Conservation (phyloP, 78 protist species). For the Dictyostelium purpureum region DNA sequence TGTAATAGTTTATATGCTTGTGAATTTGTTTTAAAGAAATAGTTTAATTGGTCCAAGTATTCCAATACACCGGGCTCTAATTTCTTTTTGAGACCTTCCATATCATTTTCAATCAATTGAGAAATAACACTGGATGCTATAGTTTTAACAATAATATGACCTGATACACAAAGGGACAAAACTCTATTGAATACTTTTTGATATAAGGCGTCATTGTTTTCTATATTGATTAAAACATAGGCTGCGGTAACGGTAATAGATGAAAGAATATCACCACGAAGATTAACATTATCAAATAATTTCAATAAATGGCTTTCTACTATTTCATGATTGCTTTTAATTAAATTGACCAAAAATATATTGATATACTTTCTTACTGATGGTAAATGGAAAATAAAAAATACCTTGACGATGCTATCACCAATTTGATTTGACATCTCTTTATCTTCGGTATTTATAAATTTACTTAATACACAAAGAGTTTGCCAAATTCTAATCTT, state of each 20-base stretch:
- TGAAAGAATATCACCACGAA: constrained; percentile 64
- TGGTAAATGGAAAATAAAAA: constrained; percentile 47
- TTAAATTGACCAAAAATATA: constrained; percentile 36
- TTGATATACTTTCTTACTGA: constrained; percentile 54
- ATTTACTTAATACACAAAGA: constrained; percentile 9
- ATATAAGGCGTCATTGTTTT: neutral
- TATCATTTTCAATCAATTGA: neutral
- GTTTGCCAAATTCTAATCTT: constrained; percentile 71
- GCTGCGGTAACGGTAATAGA: constrained; percentile 29
- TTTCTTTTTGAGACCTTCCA: neutral
- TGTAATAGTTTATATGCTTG: constrained; percentile 34
- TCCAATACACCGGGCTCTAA: neutral
- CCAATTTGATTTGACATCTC: constrained; percentile 16
- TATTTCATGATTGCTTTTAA: neutral
- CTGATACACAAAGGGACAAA: constrained; percentile 16
- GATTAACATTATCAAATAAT: constrained; percentile 34
- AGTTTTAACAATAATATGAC: constrained; percentile 28
- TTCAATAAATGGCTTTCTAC: constrained; percentile 15
- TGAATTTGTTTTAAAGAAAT: constrained; percentile 28
- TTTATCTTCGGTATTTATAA: neutral
- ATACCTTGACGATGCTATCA: neutral
- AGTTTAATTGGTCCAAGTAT: constrained; percentile 21
- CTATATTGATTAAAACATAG: neutral
- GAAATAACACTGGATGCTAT: constrained; percentile 11
- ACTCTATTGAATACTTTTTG: constrained; percentile 15